phyloP scores from a whole-genome alignment of 306 rosid genomes.

The Luffa aegyptiaca region DNA sequence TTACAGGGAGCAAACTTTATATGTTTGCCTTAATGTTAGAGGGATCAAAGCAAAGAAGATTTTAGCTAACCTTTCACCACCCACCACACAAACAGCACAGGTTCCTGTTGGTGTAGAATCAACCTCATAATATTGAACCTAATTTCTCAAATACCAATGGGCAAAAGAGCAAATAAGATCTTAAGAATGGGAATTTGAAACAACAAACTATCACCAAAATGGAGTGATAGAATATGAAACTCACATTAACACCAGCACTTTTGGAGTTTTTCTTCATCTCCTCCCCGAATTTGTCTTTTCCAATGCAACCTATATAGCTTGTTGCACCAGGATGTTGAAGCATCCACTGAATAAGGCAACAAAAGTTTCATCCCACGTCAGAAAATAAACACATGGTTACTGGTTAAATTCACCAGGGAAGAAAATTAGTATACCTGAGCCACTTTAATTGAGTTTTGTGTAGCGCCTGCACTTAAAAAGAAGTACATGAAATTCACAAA shows the following conservation, averaged over 20 bases:
- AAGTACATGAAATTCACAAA: background rate
- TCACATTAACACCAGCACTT: constrained; percentile 76
- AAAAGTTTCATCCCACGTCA: background rate
- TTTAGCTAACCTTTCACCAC: constrained; percentile 73
- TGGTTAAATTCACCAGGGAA: background rate
- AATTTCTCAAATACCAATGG: background rate
- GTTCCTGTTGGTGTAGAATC: constrained; percentile 88
- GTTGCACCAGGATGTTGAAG: constrained; percentile 88
- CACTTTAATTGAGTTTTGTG: constrained; percentile 85
- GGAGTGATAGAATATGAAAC: constrained; percentile 15
- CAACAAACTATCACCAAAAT: background rate
- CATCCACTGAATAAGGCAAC: constrained; percentile 51
- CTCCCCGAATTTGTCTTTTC: constrained; percentile 91
- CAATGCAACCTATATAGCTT: constrained; percentile 81
- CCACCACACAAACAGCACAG: constrained; percentile 90
- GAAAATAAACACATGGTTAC: background rate
- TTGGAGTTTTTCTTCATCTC: constrained; percentile 68
- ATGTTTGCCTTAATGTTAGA: background rate
- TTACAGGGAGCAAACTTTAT: background rate
- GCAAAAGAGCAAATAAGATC: background rate
- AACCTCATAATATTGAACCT: constrained; percentile 88
- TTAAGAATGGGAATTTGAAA: background rate
- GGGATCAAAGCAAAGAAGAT: background rate
- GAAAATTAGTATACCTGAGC: constrained; percentile 51
- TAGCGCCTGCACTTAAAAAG: constrained; percentile 51